Evolutionary conservation across 1,139 yeast species (phyloP), one percentile per base, ranked within the genome.

Genomic region (Hemisphaericaspora lyxosophila): DNA sequence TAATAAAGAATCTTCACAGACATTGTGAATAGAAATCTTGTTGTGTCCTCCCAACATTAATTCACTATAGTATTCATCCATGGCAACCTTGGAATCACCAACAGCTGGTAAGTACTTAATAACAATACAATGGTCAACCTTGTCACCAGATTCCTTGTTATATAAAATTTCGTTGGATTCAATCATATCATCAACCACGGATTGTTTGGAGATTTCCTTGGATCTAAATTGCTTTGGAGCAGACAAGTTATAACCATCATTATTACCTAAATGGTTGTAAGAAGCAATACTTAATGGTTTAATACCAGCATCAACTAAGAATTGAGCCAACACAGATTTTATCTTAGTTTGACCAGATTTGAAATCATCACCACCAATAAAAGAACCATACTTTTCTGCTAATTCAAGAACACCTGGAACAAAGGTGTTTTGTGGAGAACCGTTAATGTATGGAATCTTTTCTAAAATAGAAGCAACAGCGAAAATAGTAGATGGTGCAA

Each of bases 31-130:
- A 40, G 94, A 82, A 49, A 90, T 85, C 62, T 92, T 85, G 72
- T 89, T 90, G 70, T 89, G 97, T 34, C 97, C 97, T 46, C 97
- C 97, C 55, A 90, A 78, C 97, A 90, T 89, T 61, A 90, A 80
- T 67, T 90, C 97, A 44, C 95, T 85, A 71, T 89, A 88, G 69
- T 90, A 90, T 71, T 90, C 97, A 64, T 90, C 97, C 97, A 90
- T 90, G 39, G 97, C 97, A 47, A 90, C 96, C 75, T 90, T 90
- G 50, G 95, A 82, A 64, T 90, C 97, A 34, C 96, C 96, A 40
- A 90, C 97, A 7, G 97, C 97, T 44, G 87, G 85, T 59, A 90
- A 70, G 64, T 90, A 89, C 70, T 90, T 90, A 71, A 90, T 90
- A 48, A 90, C 97, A 62, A 90, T 89, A 67, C 96, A 85, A 67